phyloP scores from a whole-genome alignment of 495 filamentous ascomycete species.

The Trichoderma orchidacearum region DNA sequence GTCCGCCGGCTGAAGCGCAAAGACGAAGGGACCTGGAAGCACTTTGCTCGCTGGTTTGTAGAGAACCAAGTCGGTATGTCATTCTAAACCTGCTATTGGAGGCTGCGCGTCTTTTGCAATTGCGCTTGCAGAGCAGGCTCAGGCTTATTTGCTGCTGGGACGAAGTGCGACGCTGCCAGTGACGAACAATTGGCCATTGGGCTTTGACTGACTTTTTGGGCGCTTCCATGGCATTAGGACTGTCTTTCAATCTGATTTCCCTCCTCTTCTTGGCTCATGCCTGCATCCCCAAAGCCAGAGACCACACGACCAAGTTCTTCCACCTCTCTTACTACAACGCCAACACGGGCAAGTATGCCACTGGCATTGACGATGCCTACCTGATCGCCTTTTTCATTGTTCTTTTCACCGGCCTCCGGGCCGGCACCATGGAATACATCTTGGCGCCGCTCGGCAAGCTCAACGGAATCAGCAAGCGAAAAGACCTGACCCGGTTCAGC shows the following conservation, averaged over 20 bases:
- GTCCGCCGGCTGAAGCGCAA: conserved; percentile 32
- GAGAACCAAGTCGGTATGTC: conserved; percentile 39
- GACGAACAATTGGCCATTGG: no score
- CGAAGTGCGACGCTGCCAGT: no score
- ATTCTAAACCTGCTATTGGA: no score
- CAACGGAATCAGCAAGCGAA: conserved; percentile 55
- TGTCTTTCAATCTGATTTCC: conserved; percentile 65
- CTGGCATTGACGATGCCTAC: conserved; percentile 67
- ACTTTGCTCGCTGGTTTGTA: conserved; percentile 32
- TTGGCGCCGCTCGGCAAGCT: conserved; percentile 59
- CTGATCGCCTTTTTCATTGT: conserved; percentile 70
- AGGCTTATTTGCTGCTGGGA: no score
- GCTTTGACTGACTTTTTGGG: conserved; percentile 1
- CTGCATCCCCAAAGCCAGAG: conserved; percentile 61
- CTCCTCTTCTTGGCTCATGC: conserved; percentile 66
- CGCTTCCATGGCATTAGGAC: conserved; percentile 31
- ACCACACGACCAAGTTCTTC: conserved; percentile 75
- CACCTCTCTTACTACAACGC: conserved; percentile 70
- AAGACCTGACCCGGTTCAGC: conserved; percentile 66
- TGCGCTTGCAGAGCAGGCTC: no score
- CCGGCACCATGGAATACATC: conserved; percentile 75
- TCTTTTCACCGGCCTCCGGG: conserved; percentile 73
- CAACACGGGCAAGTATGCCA: conserved; percentile 48
- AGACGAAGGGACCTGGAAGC: conserved; percentile 26
- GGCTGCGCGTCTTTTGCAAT: no score